phyloP scores from a whole-genome alignment of 2,329 filamentous ascomycete species.

The Dactylellina parvicollis region DNA sequence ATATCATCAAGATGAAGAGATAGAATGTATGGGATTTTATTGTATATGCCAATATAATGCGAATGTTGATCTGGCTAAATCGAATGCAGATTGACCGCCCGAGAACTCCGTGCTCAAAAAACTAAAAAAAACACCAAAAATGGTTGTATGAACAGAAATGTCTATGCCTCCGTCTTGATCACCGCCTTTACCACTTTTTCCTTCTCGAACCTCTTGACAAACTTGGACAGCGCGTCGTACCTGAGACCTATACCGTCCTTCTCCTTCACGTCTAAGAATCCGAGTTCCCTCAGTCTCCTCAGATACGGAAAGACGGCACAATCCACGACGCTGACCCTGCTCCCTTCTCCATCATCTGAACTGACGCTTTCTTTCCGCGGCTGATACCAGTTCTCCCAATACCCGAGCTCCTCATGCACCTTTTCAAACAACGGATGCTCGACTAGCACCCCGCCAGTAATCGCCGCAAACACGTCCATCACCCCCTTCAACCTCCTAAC shows the following conservation, averaged over 20 bases:
- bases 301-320: conserved; percentile 43
- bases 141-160: not conserved
- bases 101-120: conserved; percentile 21
- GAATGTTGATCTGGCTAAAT: conserved; percentile 11
- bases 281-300: conserved; percentile 29
- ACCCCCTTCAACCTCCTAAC: conserved; percentile 35
- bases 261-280: conserved; percentile 43
- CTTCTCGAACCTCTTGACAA: conserved; percentile 47
- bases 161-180: conserved; percentile 2
- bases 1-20: not conserved
- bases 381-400: conserved; percentile 47
- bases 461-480: conserved; percentile 31
- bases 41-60: not conserved
- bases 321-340: conserved; percentile 44
- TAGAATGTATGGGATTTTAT: not conserved
- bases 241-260: conserved; percentile 23
- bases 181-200: conserved; percentile 38
- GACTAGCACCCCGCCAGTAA: conserved; percentile 34
- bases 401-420: conserved; percentile 39
- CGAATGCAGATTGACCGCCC: conserved; percentile 1
- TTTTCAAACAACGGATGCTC: conserved; percentile 50
- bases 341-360: conserved; percentile 10
- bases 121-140: not conserved
- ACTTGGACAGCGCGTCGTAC: conserved; percentile 34
- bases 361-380: conserved; percentile 36